Base-by-base conservation (phyloP, 164 flowering plant genomes). In the Magnolia changhungtana region DNA sequence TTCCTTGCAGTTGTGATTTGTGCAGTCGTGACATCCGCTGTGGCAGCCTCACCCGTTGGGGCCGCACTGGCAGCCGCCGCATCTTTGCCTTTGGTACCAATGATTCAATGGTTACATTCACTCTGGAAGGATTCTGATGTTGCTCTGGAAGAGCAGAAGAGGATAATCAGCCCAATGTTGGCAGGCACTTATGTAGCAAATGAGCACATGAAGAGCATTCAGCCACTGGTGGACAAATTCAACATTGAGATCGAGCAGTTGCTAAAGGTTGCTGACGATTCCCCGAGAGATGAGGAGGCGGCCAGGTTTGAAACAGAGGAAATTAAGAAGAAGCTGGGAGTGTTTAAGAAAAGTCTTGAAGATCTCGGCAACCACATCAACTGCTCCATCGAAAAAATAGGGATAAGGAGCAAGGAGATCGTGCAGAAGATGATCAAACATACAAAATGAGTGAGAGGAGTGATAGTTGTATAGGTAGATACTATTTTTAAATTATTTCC, bases 21-120 rank as follows among this genome's bases (percentile, higher is more conserved):
- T 76, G 89, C 95, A 0, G 91, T 92, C 24, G 97, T 95, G 70
- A 97, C 94, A 1, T 94, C 95, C 0, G 95, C 94, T 13, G 75
- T 95, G 55, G 81, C 95, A 1, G 96, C 94, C 8, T 94, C 94
- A 2, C 95, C 92, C 3, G 83, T 95, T 31, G 89, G 89, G 1
- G 82, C 94, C 0, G 97, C 97, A 37, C 10, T 95, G 74, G 90
- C 94, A 0, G 91, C 89, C 18, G 94, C 93, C 1, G 78, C 88
- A 21, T 79, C 95, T 10, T 87, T 90, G 72, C 96, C 98, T 0
- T 50, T 93, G 59, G 97, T 93, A 19, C 82, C 93, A 13, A 80
- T 88, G 83, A 97, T 97, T 21, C 91, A 84, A 67, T 93, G 98
- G 98, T 73, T 89, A 59, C 84, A 90, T 73, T 87, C 90, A 0